Evolutionary conservation across 1,284 basidiomycete genomes (phyloP), one percentile per base, ranked within the genome.

Genomic region (Cryptococcus amylolentus): DNA sequence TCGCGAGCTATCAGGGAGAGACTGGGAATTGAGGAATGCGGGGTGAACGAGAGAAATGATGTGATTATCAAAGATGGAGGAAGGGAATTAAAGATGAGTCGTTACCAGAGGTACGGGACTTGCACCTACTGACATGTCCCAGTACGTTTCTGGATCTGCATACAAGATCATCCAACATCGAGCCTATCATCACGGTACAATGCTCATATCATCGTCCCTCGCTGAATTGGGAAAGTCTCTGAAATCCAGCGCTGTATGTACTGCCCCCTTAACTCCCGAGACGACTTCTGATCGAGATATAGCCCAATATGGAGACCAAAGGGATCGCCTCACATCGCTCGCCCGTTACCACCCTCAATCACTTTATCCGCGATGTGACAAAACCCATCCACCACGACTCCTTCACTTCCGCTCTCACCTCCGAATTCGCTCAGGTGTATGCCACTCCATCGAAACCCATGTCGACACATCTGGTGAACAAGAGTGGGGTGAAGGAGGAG

Each of bases 151-250:
- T 48, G 96, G 96, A 38, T 97, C 92, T 14, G 96, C 96, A 7
- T 99, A 97, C 80, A 98, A 97, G 79, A 89, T 99, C 57, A 88
- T 89, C 41, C 89, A 86, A 64, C 85, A 86, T 58, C 81, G 96
- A 16, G 92, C 94, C 1, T 98, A 98, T 77, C 95, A 98, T 70
- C 96, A 99, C 71, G 96, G 96, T 0, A 98, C 95, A n/a, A 97
- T 99, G 95, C 84, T 99, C 28, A 88, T 98, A 31, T 87, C 89
- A 13, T 89, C 91, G 5, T 79, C 83, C 48, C 81, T 96, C 23
- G 79, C 83, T 38, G 82, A 83, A 9, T 80, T 95, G 1, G 88
- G 89, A 0, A 83, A 87, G 52, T 78, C 91, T 10, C 80, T 98
- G 46, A 84, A 80, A 26, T 83, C 84, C 0, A 81, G 84, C 54